These are phyloP conservation scores for Pyrus pyrifolia DNA, from an alignment of 306 rosid species.

Conservation along the genomic window DNA sequence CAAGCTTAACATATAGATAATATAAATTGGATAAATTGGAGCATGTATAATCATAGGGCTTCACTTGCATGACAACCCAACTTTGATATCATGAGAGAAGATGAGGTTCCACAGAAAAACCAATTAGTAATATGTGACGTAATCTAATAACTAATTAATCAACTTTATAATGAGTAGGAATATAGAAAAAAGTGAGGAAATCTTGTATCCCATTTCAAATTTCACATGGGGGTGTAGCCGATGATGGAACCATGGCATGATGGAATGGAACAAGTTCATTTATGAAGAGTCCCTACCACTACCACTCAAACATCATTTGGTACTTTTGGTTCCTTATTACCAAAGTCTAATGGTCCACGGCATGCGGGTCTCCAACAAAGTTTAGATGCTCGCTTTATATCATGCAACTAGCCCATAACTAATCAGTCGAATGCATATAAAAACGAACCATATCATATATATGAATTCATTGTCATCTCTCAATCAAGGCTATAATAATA, in stretches of 20 bases:
- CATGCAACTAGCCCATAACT: too few relatives aligned
- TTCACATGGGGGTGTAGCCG: constrained; percentile 33
- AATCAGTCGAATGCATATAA: not conserved
- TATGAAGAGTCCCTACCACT: constrained; percentile 16
- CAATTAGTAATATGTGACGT: not conserved
- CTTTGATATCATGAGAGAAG: not conserved
- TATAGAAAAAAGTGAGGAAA: not conserved
- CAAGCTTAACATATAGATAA: not conserved
- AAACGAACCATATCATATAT: not conserved
- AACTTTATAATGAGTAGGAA: not conserved
- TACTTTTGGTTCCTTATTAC: constrained; percentile 17
- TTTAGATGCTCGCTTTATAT: not conserved
- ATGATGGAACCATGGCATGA: constrained; percentile 19
- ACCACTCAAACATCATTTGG: constrained; percentile 15
- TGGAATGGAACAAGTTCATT: constrained; percentile 7
- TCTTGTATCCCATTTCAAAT: not conserved
- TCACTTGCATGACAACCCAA: not conserved
- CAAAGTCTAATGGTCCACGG: constrained; percentile 19
- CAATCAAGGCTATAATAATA: too few relatives aligned
- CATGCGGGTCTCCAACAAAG: constrained; percentile 13
- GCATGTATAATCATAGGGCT: too few relatives aligned
- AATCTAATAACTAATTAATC: not conserved
- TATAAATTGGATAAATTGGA: too few relatives aligned
- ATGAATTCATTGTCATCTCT: too few relatives aligned
- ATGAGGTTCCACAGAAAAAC: too few relatives aligned